phyloP scores from a whole-genome alignment of 176 grass and related monocot genomes.

The Hsuehochloa calcarea region DNA sequence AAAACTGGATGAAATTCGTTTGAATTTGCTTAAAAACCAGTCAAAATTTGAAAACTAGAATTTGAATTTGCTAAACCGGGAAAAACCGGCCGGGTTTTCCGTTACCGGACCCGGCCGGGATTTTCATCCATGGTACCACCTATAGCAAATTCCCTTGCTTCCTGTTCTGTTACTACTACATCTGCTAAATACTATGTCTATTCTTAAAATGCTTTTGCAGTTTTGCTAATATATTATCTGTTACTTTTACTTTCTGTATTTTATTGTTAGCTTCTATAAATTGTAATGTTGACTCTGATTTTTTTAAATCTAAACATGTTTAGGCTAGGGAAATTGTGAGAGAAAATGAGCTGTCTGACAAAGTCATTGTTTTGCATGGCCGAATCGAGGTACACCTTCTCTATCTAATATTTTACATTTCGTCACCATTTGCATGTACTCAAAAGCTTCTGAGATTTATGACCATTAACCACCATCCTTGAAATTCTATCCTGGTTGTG shows the following conservation, averaged over 20 bases:
- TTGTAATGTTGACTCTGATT: constrained; percentile 25
- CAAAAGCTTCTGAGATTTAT: not conserved
- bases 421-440: constrained; percentile 2
- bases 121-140: too few relatives aligned
- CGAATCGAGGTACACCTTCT: constrained; percentile 74
- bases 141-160: not conserved
- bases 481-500: constrained; percentile 11
- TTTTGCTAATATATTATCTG: not conserved
- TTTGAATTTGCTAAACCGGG: too few relatives aligned
- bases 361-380: constrained; percentile 85
- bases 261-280: constrained; percentile 20
- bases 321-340: constrained; percentile 91
- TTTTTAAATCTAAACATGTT: constrained; percentile 36
- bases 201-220: not conserved
- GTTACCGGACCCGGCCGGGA: too few relatives aligned
- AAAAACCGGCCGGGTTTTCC: too few relatives aligned
- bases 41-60: too few relatives aligned
- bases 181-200: not conserved
- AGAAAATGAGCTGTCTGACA: constrained; percentile 92
- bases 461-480: not conserved
- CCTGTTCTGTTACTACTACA: not conserved
- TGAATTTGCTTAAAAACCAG: too few relatives aligned
- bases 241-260: constrained; percentile 2
- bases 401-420: constrained; percentile 14
- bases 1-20: too few relatives aligned